Conservation (phyloP, 768 basidiomycete genomes). For the Lactifluus piperatus region DNA sequence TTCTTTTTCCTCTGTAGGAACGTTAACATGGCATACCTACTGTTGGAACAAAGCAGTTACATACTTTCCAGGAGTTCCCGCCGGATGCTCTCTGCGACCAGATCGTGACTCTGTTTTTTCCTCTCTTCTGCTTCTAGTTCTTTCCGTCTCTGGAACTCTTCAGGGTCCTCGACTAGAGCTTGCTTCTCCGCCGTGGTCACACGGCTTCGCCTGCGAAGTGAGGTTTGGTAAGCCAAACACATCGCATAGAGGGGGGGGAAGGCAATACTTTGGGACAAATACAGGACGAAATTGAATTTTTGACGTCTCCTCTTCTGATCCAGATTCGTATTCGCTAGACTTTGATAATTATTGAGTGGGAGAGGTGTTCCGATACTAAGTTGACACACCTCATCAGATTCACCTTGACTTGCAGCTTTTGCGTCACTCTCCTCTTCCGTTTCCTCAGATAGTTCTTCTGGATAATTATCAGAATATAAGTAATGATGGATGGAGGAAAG, state of each 20-base stretch:
- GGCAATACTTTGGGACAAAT: slow-evolving; percentile 84
- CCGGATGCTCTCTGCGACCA: slow-evolving; percentile 91
- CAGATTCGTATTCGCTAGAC: slow-evolving; percentile 85
- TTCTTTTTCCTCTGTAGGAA: slow-evolving; percentile 74
- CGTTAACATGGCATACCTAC: background rate
- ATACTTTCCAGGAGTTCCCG: slow-evolving; percentile 87
- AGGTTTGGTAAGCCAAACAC: background rate
- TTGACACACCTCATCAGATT: slow-evolving; percentile 38
- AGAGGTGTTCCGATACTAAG: background rate
- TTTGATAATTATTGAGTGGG: slow-evolving; percentile 27
- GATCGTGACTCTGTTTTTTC: slow-evolving; percentile 78
- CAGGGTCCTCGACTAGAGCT: slow-evolving; percentile 57
- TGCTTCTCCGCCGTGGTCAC: slow-evolving; percentile 65
- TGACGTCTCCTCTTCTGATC: slow-evolving; percentile 63
- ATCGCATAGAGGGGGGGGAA: background rate
- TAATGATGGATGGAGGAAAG: slow-evolving; percentile 22
- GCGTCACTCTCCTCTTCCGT: slow-evolving; percentile 42
- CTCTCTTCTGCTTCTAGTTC: slow-evolving; percentile 75
- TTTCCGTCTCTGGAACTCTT: slow-evolving; percentile 61
- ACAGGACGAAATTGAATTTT: slow-evolving; percentile 83
- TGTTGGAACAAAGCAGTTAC: slow-evolving; percentile 25
- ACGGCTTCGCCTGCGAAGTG: slow-evolving; percentile 52
- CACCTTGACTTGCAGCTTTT: slow-evolving; percentile 28
- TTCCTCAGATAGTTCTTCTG: slow-evolving; percentile 30
- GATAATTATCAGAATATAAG: slow-evolving; percentile 17